Base-by-base conservation (phyloP, 176 grass and related monocot genomes). In the sorghum (Sorghum bicolor) region DNA sequence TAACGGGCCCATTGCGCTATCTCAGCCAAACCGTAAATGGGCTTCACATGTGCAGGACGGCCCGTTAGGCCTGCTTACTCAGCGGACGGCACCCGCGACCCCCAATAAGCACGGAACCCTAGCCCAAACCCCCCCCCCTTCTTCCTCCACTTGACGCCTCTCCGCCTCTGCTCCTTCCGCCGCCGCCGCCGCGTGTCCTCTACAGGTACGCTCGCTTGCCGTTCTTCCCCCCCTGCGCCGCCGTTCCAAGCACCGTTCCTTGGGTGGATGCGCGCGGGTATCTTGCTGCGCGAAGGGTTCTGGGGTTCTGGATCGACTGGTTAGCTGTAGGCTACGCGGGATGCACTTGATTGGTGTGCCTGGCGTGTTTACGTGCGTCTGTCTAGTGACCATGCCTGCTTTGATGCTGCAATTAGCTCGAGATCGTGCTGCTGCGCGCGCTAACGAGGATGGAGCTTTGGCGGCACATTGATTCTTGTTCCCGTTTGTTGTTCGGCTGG, bases 101-200 rank as follows among this genome's bases (percentile, higher is more conserved):
- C 19, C 22, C 55, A 60, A 60, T 78, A 78, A 77, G 53, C 20
- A 58, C 74, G 19, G 31, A 77, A 78, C 75, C 75, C 75, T 78
- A 78, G 75, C 75, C 6, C 50, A 15, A 36, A 25, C 1, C 22
- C 30, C 73, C 30, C 3, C 1, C 22, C 30, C 73, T 19, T 1
- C 5, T 12, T 22, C 74, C 10, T 26, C n/a, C 57, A 61, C 57
- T 26, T 12, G 2, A 61, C 57, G 57, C 4, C n/a, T 45, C 5
- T 34, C 30, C 9, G 30, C 31, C 31, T n/a, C 73, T 30, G 28
- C 72, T 12, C 8, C 71, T 48, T 15, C 43, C 70, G 72, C 72
- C 47, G 73, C 74, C 74, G 45, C 44, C 44, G 34, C 33, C 50
- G 50, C 45, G 17, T 52, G 29, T 53, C 48, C 74, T 57, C 50